Base-by-base conservation (phyloP, 139 green algal species). In the Haematococcus lacustris region DNA sequence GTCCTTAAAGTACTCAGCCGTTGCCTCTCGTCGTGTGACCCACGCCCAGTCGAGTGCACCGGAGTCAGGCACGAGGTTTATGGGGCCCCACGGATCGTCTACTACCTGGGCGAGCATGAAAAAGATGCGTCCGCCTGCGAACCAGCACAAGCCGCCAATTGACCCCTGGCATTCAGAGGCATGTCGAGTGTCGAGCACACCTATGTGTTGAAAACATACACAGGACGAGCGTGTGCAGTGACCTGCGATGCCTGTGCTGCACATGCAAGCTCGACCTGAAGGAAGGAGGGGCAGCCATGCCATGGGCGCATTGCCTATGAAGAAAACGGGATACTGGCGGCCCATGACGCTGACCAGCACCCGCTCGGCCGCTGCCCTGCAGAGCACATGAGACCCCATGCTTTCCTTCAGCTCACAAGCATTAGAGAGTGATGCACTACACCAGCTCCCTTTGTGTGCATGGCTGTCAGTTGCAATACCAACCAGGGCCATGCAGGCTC, bases 41-140 rank as follows among this genome's bases (percentile, higher is more conserved):
- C 78, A 83, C 1, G 73, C 73, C 35, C 51, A 65, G 5, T 79
- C 78, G 9, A 65, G n/a, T 0, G 39, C 41, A 21, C 60, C 43
- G 32, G 5, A 51, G 1, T 51, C 73, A 33, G 66, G 25, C 69
- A 51, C 50, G 26, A 77, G 37, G 3, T 2, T 51, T 2, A 43
- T 7, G 1, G 37, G 33, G 32, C 53, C 65, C 78, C 78, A 83
- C 6, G 78, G 78, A 63, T 83, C 78, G 34, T 77, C 78, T 50
- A 79, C 69, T 21, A 68, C 73, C 70, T 83, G 78, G 3, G 78
- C 73, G 9, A 83, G 65, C 73, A 80, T 74, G 73, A 75, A 83
- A 68, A 83, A 83, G 0, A 61, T 75, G 1, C 53, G 32, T 28
- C 53, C 53, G 4, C 26, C 53, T 6, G 26, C 53, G 32, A 28